Conservation (phyloP, 2,329 filamentous ascomycete species). For the Neonectria magnoliae region DNA sequence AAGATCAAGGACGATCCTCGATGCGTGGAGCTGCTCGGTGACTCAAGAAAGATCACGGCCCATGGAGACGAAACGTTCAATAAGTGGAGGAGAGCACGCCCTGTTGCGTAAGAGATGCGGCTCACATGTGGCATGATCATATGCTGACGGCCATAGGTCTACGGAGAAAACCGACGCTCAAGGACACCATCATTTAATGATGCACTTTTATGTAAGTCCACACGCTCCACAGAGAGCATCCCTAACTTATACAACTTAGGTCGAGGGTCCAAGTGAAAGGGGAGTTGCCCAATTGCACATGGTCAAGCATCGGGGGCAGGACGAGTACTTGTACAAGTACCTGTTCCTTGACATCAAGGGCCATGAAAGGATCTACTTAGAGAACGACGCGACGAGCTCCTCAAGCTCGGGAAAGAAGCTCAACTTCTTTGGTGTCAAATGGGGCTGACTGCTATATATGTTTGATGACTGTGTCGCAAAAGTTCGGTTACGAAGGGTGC, state of each 20-base stretch:
- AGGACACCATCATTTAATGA: conserved; percentile 82
- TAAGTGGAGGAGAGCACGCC: conserved; percentile 78
- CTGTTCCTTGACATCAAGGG: conserved; percentile 84
- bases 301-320: conserved; percentile 70
- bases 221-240: background rate
- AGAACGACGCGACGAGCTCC: conserved; percentile 62
- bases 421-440: conserved; percentile 71
- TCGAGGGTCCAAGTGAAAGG: conserved; percentile 78
- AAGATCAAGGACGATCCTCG: conserved; percentile 77
- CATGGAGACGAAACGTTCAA: conserved; percentile 84
- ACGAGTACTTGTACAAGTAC: conserved; percentile 81
- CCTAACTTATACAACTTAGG: conserved; percentile 53
- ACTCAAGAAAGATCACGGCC: conserved; percentile 78
- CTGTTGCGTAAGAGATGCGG: conserved; percentile 61
- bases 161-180: conserved; percentile 74
- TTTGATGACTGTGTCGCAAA: background rate
- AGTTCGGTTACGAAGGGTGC: conserved; percentile 1
- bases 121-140: background rate
- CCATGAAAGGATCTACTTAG: conserved; percentile 71
- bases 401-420: conserved; percentile 54
- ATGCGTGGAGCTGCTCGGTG: conserved; percentile 79
- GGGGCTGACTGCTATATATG: conserved; percentile 48
- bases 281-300: conserved; percentile 84
- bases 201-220: conserved; percentile 81
- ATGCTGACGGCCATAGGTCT: conserved; percentile 61